Conservation (phyloP, 2,329 filamentous ascomycete genomes). For the Colletotrichum phormii region DNA sequence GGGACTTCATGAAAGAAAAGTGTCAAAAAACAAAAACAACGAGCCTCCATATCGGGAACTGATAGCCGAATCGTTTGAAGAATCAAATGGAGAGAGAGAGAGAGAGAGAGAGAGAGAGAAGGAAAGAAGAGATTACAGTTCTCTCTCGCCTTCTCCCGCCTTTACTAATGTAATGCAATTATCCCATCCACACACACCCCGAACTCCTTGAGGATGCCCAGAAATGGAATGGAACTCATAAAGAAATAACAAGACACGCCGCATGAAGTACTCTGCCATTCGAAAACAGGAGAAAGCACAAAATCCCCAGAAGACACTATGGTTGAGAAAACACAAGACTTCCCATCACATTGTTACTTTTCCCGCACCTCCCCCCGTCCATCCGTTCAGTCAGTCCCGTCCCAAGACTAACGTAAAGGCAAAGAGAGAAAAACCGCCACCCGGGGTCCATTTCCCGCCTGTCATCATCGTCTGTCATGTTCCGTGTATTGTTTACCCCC, state of each 20-base stretch:
- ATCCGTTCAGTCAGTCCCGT: not conserved
- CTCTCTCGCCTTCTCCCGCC: too few relatives aligned
- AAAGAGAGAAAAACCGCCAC: not conserved
- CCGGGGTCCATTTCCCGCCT: not conserved
- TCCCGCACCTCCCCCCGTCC: not conserved
- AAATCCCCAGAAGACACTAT: not conserved
- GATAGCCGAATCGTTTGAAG: too few relatives aligned
- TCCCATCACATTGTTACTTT: not conserved
- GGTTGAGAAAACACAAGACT: not conserved
- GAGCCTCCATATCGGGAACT: too few relatives aligned
- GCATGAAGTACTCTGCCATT: not conserved
- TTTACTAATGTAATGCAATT: too few relatives aligned
- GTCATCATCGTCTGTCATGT: not conserved
- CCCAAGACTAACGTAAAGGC: not conserved
- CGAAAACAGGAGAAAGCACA: not conserved
- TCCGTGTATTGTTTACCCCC: not conserved
- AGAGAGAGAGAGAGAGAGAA: too few relatives aligned
- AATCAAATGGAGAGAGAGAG: too few relatives aligned
- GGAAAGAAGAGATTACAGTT: too few relatives aligned
- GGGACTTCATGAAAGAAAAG: too few relatives aligned
- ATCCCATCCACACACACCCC: not conserved
- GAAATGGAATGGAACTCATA: not conserved
- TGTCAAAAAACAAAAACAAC: too few relatives aligned
- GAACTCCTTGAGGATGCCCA: not conserved
- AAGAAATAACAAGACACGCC: not conserved